Evolutionary conservation across 768 basidiomycete genomes (phyloP).

Genomic region (Auriculariales sp.): DNA sequence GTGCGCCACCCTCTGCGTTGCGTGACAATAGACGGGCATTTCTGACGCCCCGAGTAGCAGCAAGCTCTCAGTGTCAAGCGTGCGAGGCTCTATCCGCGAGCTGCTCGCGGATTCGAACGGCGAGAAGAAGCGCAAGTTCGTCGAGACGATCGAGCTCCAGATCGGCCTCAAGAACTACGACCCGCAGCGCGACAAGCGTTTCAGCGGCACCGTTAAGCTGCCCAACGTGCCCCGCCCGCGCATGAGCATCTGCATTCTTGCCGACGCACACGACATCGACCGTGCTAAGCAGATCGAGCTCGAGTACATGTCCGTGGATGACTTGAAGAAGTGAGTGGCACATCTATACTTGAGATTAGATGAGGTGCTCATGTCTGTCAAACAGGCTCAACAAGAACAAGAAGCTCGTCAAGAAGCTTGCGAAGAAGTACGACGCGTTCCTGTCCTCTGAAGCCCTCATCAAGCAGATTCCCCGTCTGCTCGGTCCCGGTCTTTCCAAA

Average conservation of each 20-base stretch:
- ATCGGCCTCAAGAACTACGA: slow-evolving; percentile 99
- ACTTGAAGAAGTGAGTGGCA: slow-evolving; percentile 81
- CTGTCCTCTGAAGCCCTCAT: slow-evolving; percentile 92
- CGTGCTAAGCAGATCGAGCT: slow-evolving; percentile 95
- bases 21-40: neutral
- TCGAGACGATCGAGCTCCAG: slow-evolving; percentile 93
- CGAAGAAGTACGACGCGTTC: slow-evolving; percentile 99
- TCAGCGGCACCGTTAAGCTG: slow-evolving; percentile 96
- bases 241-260: slow-evolving; percentile 99
- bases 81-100: slow-evolving; percentile 94
- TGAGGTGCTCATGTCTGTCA: neutral
- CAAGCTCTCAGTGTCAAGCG: slow-evolving; percentile 98
- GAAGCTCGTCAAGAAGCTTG: slow-evolving; percentile 99
- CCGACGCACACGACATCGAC: slow-evolving; percentile 97
- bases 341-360: neutral
- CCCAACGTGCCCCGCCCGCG: slow-evolving; percentile 96
- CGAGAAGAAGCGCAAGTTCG: slow-evolving; percentile 87
- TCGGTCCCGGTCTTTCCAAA: slow-evolving; percentile 99
- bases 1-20: neutral
- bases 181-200: slow-evolving; percentile 99
- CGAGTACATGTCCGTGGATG: slow-evolving; percentile 98
- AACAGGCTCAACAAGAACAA: slow-evolving; percentile 99
- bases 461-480: slow-evolving; percentile 99
- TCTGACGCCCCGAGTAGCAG: slow-evolving; percentile 2
- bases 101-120: slow-evolving; percentile 70